Evolutionary conservation across 176 grass and related monocot species (phyloP).

Genomic region (Avena eriantha): DNA sequence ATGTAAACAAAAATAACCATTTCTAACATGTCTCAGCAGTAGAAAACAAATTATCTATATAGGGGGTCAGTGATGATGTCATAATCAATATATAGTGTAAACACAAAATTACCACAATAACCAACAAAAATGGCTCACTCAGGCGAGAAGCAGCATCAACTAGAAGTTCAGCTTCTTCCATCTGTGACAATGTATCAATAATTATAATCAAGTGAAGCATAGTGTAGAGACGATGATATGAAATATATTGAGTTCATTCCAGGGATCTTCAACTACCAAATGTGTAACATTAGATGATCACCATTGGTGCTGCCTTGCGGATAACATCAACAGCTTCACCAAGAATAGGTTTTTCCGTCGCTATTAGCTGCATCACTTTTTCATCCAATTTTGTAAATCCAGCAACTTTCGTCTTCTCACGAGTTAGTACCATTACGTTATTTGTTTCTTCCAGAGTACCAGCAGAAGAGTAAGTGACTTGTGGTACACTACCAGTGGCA

Average conservation of each 20-base stretch:
- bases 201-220: slow-evolving; percentile 59
- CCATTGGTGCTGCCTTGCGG: slow-evolving; percentile 92
- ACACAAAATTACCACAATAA: slow-evolving; percentile 95
- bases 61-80: slow-evolving; percentile 24
- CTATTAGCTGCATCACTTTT: slow-evolving; percentile 68
- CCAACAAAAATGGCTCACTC: slow-evolving; percentile 99
- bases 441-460: slow-evolving; percentile 49
- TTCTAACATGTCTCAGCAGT: not conserved
- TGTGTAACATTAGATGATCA: slow-evolving; percentile 99
- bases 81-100: slow-evolving; percentile 48
- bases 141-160: slow-evolving; percentile 89
- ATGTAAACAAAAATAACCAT: slow-evolving; percentile 27
- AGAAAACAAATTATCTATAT: slow-evolving; percentile 29
- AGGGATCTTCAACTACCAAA: slow-evolving; percentile 96
- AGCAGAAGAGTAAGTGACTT: slow-evolving; percentile 54
- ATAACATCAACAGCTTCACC: slow-evolving; percentile 77
- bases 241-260: slow-evolving; percentile 60
- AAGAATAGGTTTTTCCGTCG: slow-evolving; percentile 70
- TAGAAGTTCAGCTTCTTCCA: slow-evolving; percentile 95
- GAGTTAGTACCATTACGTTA: slow-evolving; percentile 51
- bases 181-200: slow-evolving; percentile 69
- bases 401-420: slow-evolving; percentile 61
- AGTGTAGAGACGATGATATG: slow-evolving; percentile 45
- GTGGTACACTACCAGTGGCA: slow-evolving; percentile 37
- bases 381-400: slow-evolving; percentile 92